Conservation (phyloP, 306 rosid species). For the Medicago ruthenica region DNA sequence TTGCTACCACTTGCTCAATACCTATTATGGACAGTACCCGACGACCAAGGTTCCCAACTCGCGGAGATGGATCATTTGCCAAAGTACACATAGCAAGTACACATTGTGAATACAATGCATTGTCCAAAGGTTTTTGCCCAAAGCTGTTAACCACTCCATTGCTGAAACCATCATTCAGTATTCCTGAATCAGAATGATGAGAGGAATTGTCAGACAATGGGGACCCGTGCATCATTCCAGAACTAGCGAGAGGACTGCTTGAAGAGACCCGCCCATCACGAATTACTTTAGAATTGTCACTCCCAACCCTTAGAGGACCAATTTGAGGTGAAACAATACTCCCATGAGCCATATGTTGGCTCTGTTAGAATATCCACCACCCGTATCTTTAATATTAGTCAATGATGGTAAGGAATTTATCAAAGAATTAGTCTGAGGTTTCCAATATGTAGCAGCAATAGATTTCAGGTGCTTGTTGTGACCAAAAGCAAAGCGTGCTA, state of each 20-base stretch:
- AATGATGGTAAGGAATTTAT: constrained; percentile 80
- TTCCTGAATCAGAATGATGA: constrained; percentile 96
- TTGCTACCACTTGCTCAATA: constrained; percentile 90
- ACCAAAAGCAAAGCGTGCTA: constrained; percentile 95
- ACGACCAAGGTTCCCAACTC: constrained; percentile 88
- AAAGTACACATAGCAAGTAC: constrained; percentile 86
- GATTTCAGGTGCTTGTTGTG: constrained; percentile 93
- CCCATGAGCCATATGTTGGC: constrained; percentile 62
- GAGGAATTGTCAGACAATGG: constrained; percentile 91
- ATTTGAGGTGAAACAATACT: constrained; percentile 81
- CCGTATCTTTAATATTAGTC: constrained; percentile 68
- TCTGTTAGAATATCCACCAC: constrained; percentile 59
- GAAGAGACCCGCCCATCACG: constrained; percentile 86
- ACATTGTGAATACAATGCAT: constrained; percentile 76
- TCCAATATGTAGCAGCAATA: constrained; percentile 91
- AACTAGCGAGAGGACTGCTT: constrained; percentile 82
- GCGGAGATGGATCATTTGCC: constrained; percentile 98
- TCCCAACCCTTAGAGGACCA: constrained; percentile 85
- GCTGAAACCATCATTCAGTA: constrained; percentile 80
- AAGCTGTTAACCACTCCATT: constrained; percentile 76
- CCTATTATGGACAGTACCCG: constrained; percentile 91
- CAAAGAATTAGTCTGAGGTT: constrained; percentile 84
- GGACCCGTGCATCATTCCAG: constrained; percentile 95
- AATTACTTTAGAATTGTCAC: constrained; percentile 63
- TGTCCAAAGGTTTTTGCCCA: constrained; percentile 72